phyloP scores from a whole-genome alignment of 2,329 filamentous ascomycete genomes.

The Xylaria sp. region DNA sequence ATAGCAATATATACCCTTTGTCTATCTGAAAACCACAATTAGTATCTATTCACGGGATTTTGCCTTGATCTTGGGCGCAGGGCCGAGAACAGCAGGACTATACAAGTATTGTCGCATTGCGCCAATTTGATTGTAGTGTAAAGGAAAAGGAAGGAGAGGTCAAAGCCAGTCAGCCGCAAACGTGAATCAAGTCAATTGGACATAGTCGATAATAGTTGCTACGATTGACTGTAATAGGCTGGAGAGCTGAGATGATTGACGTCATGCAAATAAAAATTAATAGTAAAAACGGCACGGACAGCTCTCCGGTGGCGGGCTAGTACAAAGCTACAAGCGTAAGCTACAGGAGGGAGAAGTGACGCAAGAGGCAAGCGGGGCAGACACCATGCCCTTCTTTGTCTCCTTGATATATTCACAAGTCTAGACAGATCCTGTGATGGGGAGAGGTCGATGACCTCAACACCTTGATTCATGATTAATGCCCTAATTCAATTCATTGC shows the following conservation, averaged over 20 bases:
- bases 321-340: not conserved
- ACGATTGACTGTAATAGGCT: not conserved
- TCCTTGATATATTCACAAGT: not conserved
- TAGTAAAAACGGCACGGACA: not conserved
- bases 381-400: not conserved
- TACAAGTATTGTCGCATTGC: not conserved
- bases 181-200: not conserved
- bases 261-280: slow-evolving; percentile 9
- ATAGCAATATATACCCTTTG: not conserved
- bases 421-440: not conserved
- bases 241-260: slow-evolving; percentile 25
- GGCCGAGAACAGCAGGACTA: not conserved
- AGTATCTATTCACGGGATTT: not conserved
- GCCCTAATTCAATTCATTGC: slow-evolving; percentile 1
- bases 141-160: not conserved
- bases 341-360: not conserved
- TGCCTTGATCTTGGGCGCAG: not conserved
- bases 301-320: slow-evolving; percentile 4
- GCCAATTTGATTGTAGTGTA: not conserved
- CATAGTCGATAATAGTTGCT: not conserved
- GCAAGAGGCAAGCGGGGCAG: not conserved
- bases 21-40: not conserved
- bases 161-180: not conserved
- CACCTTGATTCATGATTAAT: not conserved
- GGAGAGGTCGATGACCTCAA: slow-evolving; percentile 29